phyloP scores from a whole-genome alignment of 2,329 filamentous ascomycete species.

The Stromatinia cepivora region DNA sequence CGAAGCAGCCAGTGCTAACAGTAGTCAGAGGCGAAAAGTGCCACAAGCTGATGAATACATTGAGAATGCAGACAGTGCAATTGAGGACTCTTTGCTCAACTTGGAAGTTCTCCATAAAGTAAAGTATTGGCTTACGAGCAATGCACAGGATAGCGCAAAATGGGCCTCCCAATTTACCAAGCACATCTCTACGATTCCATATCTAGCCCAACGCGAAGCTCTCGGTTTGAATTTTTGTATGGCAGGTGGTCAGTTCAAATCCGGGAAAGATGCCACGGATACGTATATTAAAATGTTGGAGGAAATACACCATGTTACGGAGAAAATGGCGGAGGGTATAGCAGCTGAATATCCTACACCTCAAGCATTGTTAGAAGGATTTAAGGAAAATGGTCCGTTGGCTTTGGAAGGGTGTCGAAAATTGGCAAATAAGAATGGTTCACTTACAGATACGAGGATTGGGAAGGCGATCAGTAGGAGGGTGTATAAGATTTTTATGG shows the following conservation, averaged over 20 bases:
- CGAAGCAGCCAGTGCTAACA: constrained; percentile 27
- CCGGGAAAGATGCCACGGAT: constrained; percentile 64
- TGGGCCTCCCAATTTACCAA: constrained; percentile 76
- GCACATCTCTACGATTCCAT: constrained; percentile 75
- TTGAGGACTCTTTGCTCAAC: constrained; percentile 70
- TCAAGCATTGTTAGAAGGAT: constrained; percentile 55
- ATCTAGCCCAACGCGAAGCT: constrained; percentile 54
- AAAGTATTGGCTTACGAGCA: constrained; percentile 68
- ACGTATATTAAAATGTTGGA: constrained; percentile 76
- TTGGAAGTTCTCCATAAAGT: constrained; percentile 68
- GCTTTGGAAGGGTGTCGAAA: constrained; percentile 63
- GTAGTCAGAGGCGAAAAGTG: constrained; percentile 40
- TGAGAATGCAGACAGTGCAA: constrained; percentile 56
- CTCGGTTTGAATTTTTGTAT: constrained; percentile 70
- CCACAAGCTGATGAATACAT: constrained; percentile 53
- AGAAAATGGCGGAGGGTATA: constrained; percentile 70
- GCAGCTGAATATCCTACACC: constrained; percentile 60
- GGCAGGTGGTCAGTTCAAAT: constrained; percentile 73
- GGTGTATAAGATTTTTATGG: constrained; percentile 60
- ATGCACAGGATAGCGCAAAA: constrained; percentile 63
- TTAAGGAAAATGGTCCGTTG: constrained; percentile 58
- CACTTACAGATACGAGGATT: constrained; percentile 53
- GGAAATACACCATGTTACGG: constrained; percentile 70
- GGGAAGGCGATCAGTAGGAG: constrained; percentile 60
- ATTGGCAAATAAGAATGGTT: constrained; percentile 58